A percentile compares a stretch with the other conserved stretches of the same genome.
phyloP scores from a whole-genome alignment of 2,329 filamentous ascomycete species.

The Colletotrichum falcatum region DNA sequence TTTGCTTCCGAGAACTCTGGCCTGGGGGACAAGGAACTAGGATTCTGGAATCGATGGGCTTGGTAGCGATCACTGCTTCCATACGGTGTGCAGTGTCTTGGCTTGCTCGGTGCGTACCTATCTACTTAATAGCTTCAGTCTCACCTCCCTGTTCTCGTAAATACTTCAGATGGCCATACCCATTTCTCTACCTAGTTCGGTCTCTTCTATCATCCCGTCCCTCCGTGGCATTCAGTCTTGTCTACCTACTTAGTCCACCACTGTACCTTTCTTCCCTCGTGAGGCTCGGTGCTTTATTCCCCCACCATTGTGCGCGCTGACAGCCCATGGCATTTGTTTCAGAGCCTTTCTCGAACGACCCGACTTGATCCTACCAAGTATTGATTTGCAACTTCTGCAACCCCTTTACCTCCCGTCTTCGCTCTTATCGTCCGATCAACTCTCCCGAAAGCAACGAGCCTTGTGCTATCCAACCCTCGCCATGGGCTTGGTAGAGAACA shows the following conservation, averaged over 20 bases:
- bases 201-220: background rate
- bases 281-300: background rate
- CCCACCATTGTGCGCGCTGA: background rate
- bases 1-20: constrained; percentile 6
- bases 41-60: constrained; percentile 13
- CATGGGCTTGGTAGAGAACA: constrained; percentile 65
- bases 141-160: constrained; percentile 4
- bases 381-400: background rate
- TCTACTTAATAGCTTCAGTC: constrained; percentile 15
- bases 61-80: constrained; percentile 18
- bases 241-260: background rate
- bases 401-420: no score
- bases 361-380: background rate
- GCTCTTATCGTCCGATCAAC: background rate
- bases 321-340: background rate
- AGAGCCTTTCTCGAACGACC: background rate
- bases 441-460: background rate
- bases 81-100: constrained; percentile 10
- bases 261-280: background rate
- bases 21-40: constrained; percentile 3
- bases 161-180: constrained; percentile 23
- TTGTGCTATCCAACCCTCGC: constrained; percentile 21
- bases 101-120: constrained; percentile 23
- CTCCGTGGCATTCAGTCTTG: background rate
- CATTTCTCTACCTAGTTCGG: constrained; percentile 1